Evolutionary conservation across 345 rosid genomes (phyloP).

Genomic region (Corchorus olitorius): DNA sequence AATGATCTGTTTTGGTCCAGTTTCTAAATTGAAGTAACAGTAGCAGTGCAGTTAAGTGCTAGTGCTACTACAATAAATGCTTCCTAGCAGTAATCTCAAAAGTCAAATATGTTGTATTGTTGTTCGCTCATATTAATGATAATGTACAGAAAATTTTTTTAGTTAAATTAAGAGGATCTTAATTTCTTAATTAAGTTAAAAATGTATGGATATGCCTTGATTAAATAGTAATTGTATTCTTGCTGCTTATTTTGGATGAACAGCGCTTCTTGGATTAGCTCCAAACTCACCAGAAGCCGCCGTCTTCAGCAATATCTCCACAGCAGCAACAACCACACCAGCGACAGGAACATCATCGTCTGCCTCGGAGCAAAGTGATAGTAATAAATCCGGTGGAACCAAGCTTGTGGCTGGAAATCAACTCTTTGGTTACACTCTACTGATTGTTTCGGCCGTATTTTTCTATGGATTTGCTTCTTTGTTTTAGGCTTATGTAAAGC

Average conservation of each 20-base stretch:
- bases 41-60: too few species aligned
- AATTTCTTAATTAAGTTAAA: too few species aligned
- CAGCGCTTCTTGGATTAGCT: conserved; percentile 80
- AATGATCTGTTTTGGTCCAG: not conserved
- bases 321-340: conserved; percentile 32
- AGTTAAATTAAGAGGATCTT: too few species aligned
- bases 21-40: too few species aligned
- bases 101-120: too few species aligned
- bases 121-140: too few species aligned
- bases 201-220: too few species aligned
- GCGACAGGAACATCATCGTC: conserved; percentile 27
- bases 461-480: conserved; percentile 23
- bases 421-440: conserved; percentile 20
- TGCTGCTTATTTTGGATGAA: not conserved
- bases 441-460: conserved; percentile 30
- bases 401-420: conserved; percentile 11
- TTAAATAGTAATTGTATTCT: not conserved
- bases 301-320: conserved; percentile 46
- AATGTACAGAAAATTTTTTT: too few species aligned
- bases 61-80: too few species aligned
- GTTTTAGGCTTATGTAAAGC: not conserved
- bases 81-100: too few species aligned
- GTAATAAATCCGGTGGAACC: conserved; percentile 18
- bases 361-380: conserved; percentile 17
- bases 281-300: conserved; percentile 84